Conservation (phyloP, 2,329 filamentous ascomycete genomes). For the Neofusicoccum parvum region DNA sequence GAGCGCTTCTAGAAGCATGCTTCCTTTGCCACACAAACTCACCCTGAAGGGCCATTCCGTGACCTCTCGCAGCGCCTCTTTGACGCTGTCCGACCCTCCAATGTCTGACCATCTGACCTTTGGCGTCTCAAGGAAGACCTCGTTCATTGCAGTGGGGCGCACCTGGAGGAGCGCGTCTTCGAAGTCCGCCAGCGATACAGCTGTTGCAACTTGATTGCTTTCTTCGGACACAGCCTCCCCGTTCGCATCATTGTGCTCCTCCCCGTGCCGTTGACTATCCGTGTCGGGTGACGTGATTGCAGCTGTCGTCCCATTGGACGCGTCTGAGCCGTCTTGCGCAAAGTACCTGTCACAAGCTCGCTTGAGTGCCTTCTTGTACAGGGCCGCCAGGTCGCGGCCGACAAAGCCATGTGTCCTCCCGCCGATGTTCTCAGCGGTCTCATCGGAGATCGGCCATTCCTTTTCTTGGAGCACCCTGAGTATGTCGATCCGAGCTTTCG, state of each 20-base stretch:
- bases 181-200: constrained; percentile 53
- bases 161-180: constrained; percentile 67
- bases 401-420: constrained; percentile 86
- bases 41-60: constrained; percentile 62
- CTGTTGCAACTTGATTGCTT: constrained; percentile 25
- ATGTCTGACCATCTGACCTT: constrained; percentile 86
- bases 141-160: constrained; percentile 83
- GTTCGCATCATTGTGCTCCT: neutral
- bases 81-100: constrained; percentile 78
- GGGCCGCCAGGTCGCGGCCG: constrained; percentile 70
- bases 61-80: constrained; percentile 60
- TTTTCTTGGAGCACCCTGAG: constrained; percentile 48
- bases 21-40: constrained; percentile 27
- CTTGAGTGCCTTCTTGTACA: constrained; percentile 41
- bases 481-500: constrained; percentile 71
- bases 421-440: constrained; percentile 62
- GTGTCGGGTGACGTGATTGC: neutral
- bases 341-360: constrained; percentile 9
- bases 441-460: constrained; percentile 41
- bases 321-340: neutral
- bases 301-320: neutral
- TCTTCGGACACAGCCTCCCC: neutral
- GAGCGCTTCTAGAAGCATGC: constrained; percentile 15
- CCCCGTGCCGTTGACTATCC: neutral
- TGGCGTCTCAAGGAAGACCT: constrained; percentile 85